Conservation (phyloP, 2,329 filamentous ascomycete genomes). For the Sclerotinia trifoliorum region DNA sequence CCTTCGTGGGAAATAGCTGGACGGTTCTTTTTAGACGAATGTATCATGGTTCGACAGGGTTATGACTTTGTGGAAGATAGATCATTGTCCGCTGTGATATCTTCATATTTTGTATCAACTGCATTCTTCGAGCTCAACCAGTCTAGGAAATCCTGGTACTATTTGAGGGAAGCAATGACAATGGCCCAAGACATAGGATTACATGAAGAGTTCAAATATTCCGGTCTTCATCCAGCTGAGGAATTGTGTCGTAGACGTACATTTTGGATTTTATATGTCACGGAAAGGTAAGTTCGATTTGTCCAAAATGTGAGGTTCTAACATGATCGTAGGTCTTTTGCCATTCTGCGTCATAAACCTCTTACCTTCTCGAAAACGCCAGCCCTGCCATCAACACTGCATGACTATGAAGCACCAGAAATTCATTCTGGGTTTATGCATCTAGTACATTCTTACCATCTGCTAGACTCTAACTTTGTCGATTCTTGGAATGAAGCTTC, state of each 20-base stretch:
- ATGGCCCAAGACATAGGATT: slow-evolving; percentile 58
- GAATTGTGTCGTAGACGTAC: slow-evolving; percentile 53
- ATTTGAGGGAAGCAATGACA: slow-evolving; percentile 60
- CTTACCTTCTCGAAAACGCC: slow-evolving; percentile 61
- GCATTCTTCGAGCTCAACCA: slow-evolving; percentile 62
- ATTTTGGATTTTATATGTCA: slow-evolving; percentile 63
- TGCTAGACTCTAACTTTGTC: slow-evolving; percentile 63
- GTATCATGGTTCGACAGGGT: slow-evolving; percentile 53
- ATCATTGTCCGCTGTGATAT: slow-evolving; percentile 56
- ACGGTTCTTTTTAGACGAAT: slow-evolving; percentile 57
- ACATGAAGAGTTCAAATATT: slow-evolving; percentile 58
- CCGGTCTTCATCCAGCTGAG: slow-evolving; percentile 49
- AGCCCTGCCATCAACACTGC: slow-evolving; percentile 51
- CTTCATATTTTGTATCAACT: slow-evolving; percentile 60
- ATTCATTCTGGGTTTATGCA: slow-evolving; percentile 59
- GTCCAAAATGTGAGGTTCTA: neutral
- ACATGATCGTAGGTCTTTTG: slow-evolving; percentile 53
- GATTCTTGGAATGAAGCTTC: slow-evolving; percentile 62
- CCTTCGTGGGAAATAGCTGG: slow-evolving; percentile 51
- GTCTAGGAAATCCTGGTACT: slow-evolving; percentile 58
- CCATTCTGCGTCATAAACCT: slow-evolving; percentile 61
- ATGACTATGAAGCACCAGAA: slow-evolving; percentile 52
- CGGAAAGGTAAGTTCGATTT: slow-evolving; percentile 49
- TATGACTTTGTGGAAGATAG: slow-evolving; percentile 58
- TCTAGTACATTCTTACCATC: slow-evolving; percentile 59